phyloP scores from a whole-genome alignment of 2,329 filamentous ascomycete genomes.

The Verruconis gallopava region DNA sequence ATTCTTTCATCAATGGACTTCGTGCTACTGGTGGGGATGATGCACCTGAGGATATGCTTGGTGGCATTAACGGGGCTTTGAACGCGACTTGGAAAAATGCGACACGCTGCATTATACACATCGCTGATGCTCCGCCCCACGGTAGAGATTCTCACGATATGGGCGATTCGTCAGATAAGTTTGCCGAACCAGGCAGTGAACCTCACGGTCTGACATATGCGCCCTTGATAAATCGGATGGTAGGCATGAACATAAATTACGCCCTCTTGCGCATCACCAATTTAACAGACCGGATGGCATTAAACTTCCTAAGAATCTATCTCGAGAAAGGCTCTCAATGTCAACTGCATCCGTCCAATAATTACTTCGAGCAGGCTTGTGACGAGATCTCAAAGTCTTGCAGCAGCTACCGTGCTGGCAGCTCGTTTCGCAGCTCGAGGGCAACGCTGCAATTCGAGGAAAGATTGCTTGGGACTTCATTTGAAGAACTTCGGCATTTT shows the following conservation, averaged over 20 bases:
- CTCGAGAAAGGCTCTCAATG: slow-evolving; percentile 12
- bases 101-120: slow-evolving; percentile 24
- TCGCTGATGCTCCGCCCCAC: slow-evolving; percentile 23
- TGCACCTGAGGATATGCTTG: slow-evolving; percentile 25
- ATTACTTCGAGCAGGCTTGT: slow-evolving; percentile 11
- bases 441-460: slow-evolving; percentile 18
- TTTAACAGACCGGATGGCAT: slow-evolving; percentile 21
- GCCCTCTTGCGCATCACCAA: slow-evolving; percentile 20
- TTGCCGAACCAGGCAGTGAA: slow-evolving; percentile 16
- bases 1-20: slow-evolving; percentile 17
- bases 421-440: slow-evolving; percentile 5
- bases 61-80: slow-evolving; percentile 21
- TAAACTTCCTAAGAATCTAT: slow-evolving; percentile 17
- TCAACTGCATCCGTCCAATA: slow-evolving; percentile 17
- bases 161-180: slow-evolving; percentile 13
- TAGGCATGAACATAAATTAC: slow-evolving; percentile 21
- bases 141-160: slow-evolving; percentile 17
- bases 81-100: slow-evolving; percentile 22
- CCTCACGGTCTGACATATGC: slow-evolving; percentile 19
- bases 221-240: slow-evolving; percentile 16
- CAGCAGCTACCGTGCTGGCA: neutral
- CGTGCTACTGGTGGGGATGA: slow-evolving; percentile 20
- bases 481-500: slow-evolving; percentile 17
- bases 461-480: slow-evolving; percentile 16
- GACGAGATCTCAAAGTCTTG: neutral